Evolutionary conservation across 2,329 filamentous ascomycete genomes (phyloP).

Genomic region (Sodiomyces alkalinus): DNA sequence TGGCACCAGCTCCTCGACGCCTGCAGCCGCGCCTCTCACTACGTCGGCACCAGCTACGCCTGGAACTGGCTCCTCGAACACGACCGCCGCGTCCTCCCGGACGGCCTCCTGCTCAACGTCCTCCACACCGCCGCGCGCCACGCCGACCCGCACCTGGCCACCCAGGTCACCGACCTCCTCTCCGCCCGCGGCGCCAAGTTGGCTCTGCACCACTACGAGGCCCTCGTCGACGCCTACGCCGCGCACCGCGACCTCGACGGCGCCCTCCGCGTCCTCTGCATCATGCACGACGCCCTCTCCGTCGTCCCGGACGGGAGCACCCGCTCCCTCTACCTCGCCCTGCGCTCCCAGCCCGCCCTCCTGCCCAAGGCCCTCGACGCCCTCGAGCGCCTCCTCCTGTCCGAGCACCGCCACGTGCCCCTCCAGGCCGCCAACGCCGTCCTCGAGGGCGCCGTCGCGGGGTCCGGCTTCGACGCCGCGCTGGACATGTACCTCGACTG

Average conservation of each 20-base stretch:
- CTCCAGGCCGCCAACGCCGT: slow-evolving; percentile 19
- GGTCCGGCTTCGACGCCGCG: slow-evolving; percentile 14
- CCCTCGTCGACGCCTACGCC: slow-evolving; percentile 58
- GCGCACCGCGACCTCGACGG: slow-evolving; percentile 42
- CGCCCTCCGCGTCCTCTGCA: slow-evolving; percentile 54
- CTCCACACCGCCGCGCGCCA: slow-evolving; percentile 56
- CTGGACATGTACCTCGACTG: slow-evolving; percentile 17
- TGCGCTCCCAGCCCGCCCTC: slow-evolving; percentile 31
- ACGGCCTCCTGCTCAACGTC: slow-evolving; percentile 51
- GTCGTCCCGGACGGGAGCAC: slow-evolving; percentile 44
- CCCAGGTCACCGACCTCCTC: slow-evolving; percentile 53
- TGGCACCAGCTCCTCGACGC: slow-evolving; percentile 62
- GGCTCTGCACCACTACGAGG: slow-evolving; percentile 60
- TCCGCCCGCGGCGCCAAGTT: slow-evolving; percentile 42
- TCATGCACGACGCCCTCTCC: slow-evolving; percentile 54
- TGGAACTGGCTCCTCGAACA: slow-evolving; percentile 42
- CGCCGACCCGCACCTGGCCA: slow-evolving; percentile 53
- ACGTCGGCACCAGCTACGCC: slow-evolving; percentile 48
- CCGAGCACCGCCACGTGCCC: slow-evolving; percentile 16
- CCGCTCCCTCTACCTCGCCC: slow-evolving; percentile 40
- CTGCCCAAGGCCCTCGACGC: slow-evolving; percentile 36
- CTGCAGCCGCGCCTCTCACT: slow-evolving; percentile 50
- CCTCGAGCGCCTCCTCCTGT: slow-evolving; percentile 40
- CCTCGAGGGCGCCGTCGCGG: slow-evolving; percentile 17
- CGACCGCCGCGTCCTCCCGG: slow-evolving; percentile 44